Base-by-base conservation (phyloP, 2,329 filamentous ascomycete species). In the Onygenales sp. region DNA sequence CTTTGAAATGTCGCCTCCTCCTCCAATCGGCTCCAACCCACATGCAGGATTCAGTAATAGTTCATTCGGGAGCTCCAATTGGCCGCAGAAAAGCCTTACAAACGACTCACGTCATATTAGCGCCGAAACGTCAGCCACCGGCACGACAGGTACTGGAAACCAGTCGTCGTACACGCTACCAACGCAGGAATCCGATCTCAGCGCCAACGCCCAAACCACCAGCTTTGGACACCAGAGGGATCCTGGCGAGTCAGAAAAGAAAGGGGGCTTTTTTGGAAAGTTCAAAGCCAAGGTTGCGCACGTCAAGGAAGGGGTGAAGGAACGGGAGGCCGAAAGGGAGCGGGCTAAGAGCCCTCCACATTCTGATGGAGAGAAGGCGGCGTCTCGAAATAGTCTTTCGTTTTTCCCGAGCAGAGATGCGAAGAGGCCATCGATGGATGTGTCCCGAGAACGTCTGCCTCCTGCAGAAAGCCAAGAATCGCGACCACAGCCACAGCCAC, bases 41-140 rank as follows among this genome's bases (percentile, higher is more conserved):
- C 78, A 80, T 53, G 84, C 84, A 1, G 82, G 84, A 59, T 75
- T 78, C 55, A 89, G 85, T 65, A 82, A 78, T 21, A 85, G 81
- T 43, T 87, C 86, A 0, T 73, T 89, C 47, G 82, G 82, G 14
- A 89, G 85, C 63, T 79, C 77, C 10, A 67, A 62, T 54, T 69
- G 74, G 53, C 72, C 70, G 6, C 66, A 71, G 55, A 73, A 75
- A 55, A 76, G 72, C 55, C 72, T 72, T 8, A 66, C 69, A 3
- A 71, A 69, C n/a, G 74, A 72, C 35, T 69, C 72, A 44, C 69
- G 70, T 50, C 60, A 70, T 46, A 69, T 71, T 39, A 62, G 60
- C 17, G 62, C 64, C 33, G 72, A 74, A 43, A 61, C 66, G 7
- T 65, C 66, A 11, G 50, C 42, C 2, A 39, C 33, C 13, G 46